Evolutionary conservation across 164 flowering plant genomes (phyloP), one percentile per base, ranked within the genome.

Genomic region (Macadamia tetraphylla): DNA sequence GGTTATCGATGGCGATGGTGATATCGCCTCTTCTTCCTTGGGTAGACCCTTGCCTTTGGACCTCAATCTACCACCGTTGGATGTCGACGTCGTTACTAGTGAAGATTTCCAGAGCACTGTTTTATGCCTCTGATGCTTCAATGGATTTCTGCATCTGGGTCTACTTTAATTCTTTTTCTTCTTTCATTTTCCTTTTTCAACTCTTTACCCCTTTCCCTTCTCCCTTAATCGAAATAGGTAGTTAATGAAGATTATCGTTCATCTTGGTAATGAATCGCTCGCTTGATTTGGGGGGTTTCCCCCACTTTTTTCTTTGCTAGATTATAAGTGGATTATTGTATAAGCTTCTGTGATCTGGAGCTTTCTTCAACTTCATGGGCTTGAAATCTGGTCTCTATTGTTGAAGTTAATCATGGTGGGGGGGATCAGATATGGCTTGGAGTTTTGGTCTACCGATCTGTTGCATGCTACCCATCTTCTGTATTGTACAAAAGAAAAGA

Each of bases 1-100:
- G 1, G 84, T 92, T 35, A 92, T 91, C 18, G 67, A 89, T 7
- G 92, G 82, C 43, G 87, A 64, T 0, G 81, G 71, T 10, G 79
- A 73, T 57, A 69, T 66, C 12, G 83, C 75, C 13, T 70, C 80
- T 7, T 67, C 90, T 23, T 74, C 83, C 17, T 68, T 64, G 40
- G 74, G 83, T 46, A 82, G 79, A 12, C 67, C 71, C 23, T 66
- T 83, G n/a, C 82, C 81, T 9, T 85, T 87, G 58, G 94, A 89
- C 81, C 87, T 89, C 52, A 89, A 89, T 18, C 64, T 77, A 29
- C 72, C 65, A 4, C 70, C 77, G 5, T 5, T 43, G 10, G 71
- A 61, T 35, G 40, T 35, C 59, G 80, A 74, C n/a, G 80, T 76
- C n/a, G 29, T 11, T 52, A 70, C 44, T 9, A 76, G 58, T 51